Conservation (phyloP, 169 alveolate species). For the Plasmodium vivax region DNA sequence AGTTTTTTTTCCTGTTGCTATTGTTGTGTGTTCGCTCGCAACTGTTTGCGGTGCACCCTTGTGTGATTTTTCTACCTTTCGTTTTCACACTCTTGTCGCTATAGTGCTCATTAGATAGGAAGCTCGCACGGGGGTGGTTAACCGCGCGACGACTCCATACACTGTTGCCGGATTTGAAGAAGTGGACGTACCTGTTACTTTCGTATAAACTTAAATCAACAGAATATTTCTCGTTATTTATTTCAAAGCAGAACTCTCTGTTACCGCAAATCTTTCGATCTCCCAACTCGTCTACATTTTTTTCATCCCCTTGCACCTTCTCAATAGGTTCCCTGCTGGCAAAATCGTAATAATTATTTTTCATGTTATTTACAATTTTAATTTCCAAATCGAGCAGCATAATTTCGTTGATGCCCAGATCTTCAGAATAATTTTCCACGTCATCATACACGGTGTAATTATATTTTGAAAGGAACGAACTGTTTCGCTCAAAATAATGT, state of each 20-base stretch:
- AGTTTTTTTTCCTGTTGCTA: background rate
- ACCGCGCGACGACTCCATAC: background rate
- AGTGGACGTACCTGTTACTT: background rate
- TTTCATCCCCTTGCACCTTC: constrained; percentile 2
- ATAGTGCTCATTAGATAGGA: background rate
- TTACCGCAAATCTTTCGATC: background rate
- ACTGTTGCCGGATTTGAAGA: background rate
- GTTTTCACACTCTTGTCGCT: background rate
- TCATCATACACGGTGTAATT: background rate
- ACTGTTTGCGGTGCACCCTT: background rate
- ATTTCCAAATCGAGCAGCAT: constrained; percentile 36
- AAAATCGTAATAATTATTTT: constrained; percentile 45
- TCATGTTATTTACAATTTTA: constrained; percentile 59
- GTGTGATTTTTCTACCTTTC: background rate
- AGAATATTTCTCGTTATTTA: constrained; percentile 40
- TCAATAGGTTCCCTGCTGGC: background rate
- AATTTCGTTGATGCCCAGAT: constrained; percentile 18
- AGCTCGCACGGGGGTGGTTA: background rate
- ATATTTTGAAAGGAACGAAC: constrained; percentile 4
- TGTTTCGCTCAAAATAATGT: background rate
- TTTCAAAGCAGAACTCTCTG: constrained; percentile 28
- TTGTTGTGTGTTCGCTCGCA: background rate
- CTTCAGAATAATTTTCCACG: background rate
- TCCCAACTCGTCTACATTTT: background rate
- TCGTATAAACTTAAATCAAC: constrained; percentile 8